Conservation (phyloP, 2,329 filamentous ascomycete genomes). For the Mycosphaerella arachidis region DNA sequence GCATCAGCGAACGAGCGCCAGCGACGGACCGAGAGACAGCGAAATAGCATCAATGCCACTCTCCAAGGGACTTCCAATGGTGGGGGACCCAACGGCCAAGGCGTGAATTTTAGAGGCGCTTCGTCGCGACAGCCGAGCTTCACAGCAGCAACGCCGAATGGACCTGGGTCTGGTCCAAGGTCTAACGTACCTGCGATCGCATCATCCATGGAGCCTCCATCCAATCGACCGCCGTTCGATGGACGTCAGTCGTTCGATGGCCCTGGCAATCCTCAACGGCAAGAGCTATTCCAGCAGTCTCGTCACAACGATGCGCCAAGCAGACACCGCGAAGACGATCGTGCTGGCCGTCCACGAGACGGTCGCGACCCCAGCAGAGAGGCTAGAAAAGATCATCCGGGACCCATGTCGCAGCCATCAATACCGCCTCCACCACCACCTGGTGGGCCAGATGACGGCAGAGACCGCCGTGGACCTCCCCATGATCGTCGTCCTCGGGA, state of each 20-base stretch:
- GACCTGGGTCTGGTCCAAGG: conserved; percentile 7
- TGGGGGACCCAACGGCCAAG: conserved; percentile 17
- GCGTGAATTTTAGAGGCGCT: conserved; percentile 32
- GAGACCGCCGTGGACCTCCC: conserved; percentile 21
- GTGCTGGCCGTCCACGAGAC: conserved; percentile 17
- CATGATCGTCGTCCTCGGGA: conserved; percentile 26
- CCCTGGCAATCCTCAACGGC: conserved; percentile 5
- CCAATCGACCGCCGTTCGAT: conserved; percentile 10
- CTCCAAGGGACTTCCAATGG: conserved; percentile 17
- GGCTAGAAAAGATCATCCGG: conserved; percentile 19
- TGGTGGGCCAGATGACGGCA: conserved; percentile 19
- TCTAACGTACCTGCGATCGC: conserved; percentile 11
- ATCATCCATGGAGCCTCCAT: conserved; percentile 22
- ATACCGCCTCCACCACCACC: conserved; percentile 19
- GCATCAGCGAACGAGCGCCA: conserved; percentile 21
- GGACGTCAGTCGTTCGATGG: conserved; percentile 1
- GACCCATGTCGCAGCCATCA: conserved; percentile 9
- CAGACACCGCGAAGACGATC: conserved; percentile 26
- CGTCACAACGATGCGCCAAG: conserved; percentile 16
- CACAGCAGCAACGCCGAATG: conserved; percentile 9
- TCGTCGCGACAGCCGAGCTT: conserved; percentile 25
- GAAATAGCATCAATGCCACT: conserved; percentile 28
- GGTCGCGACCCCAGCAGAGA: conserved; percentile 29
- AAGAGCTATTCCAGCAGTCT: conserved; percentile 24
- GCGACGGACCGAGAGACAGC: conserved; percentile 21